phyloP scores from a whole-genome alignment of 768 basidiomycete genomes.

The Baorangia bicolor region DNA sequence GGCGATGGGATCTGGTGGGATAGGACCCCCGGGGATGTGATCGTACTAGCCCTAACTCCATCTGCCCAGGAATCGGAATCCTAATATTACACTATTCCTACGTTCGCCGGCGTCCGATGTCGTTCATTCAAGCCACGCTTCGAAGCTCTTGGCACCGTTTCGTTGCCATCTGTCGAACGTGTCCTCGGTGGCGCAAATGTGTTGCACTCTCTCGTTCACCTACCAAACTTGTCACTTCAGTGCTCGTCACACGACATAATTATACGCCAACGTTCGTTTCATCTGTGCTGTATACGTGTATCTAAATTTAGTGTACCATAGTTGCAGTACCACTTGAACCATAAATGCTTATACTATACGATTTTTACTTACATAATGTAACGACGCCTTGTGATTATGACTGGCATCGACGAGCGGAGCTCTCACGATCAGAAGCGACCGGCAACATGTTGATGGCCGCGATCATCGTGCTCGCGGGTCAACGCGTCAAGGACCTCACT shows the following conservation, averaged over 20 bases:
- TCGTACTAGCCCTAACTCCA: too few relatives aligned
- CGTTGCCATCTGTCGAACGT: too few relatives aligned
- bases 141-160: background rate
- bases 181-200: too few relatives aligned
- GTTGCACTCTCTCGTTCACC: background rate
- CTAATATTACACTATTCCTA: too few relatives aligned
- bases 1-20: slow-evolving; percentile 25
- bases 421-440: background rate
- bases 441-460: background rate
- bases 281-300: background rate
- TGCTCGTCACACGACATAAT: background rate
- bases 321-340: background rate
- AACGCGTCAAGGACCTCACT: background rate
- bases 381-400: background rate
- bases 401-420: background rate
- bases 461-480: too few relatives aligned
- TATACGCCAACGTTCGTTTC: background rate
- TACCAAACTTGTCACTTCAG: background rate
- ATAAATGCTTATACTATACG: background rate
- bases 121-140: background rate
- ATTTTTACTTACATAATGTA: background rate
- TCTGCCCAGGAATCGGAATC: too few relatives aligned
- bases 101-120: background rate
- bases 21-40: slow-evolving; percentile 1
- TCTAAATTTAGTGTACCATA: background rate